Evolutionary conservation across 257 asterid genomes (phyloP).

Genomic region (Knoxia roxburghii): DNA sequence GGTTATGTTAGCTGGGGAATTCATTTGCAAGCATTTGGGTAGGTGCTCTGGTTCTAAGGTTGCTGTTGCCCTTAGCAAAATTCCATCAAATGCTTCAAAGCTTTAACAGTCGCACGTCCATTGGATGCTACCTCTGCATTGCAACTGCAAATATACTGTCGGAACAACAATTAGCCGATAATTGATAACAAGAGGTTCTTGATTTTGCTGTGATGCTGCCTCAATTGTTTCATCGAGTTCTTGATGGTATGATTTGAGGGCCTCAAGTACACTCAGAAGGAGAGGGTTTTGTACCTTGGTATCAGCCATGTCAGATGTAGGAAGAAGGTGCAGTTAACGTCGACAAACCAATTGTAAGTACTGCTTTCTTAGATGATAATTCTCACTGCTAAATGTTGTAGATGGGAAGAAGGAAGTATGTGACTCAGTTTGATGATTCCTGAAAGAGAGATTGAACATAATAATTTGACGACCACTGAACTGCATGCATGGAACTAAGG

Average conservation of each 20-base stretch:
- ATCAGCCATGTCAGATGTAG: neutral
- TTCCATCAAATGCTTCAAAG: conserved; percentile 52
- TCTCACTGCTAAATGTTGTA: too few relatives aligned
- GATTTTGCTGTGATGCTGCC: neutral
- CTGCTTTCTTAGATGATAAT: too few relatives aligned
- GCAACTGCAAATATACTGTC: neutral
- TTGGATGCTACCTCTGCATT: neutral
- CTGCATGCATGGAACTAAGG: too few relatives aligned
- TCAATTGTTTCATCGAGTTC: neutral
- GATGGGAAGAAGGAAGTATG: too few relatives aligned
- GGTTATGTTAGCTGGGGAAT: conserved; percentile 78
- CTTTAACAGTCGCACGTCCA: conserved; percentile 36
- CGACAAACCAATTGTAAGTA: neutral
- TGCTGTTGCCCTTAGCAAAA: conserved; percentile 60
- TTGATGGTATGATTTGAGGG: too few relatives aligned
- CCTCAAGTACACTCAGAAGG: neutral
- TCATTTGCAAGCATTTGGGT: conserved; percentile 63
- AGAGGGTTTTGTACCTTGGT: neutral
- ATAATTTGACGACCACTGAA: too few relatives aligned
- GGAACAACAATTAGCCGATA: neutral
- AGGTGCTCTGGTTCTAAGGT: conserved; percentile 77
- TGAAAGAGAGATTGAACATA: too few relatives aligned
- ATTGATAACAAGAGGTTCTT: neutral
- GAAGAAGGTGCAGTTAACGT: neutral
- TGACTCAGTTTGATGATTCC: too few relatives aligned